Base-by-base conservation (phyloP, 768 basidiomycete species). In the Russula abietina region DNA sequence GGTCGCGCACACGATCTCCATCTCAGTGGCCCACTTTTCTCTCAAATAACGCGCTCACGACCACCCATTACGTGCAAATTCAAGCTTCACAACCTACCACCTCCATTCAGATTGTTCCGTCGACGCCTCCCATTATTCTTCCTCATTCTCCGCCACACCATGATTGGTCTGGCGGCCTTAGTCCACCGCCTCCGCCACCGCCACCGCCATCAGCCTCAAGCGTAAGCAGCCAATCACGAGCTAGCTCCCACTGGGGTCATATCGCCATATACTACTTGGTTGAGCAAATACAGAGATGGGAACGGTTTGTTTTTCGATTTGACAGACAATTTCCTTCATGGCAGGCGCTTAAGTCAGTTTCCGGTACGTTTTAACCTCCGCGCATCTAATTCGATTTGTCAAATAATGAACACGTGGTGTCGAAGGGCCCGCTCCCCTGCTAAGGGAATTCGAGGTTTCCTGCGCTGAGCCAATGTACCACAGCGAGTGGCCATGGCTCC, bases 281-380 rank as follows among this genome's bases (percentile, higher is more conserved):
- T 2, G 83, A 88, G 67, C 87, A 90, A 71, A 91, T 91, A 84
- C 83, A 84, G 66, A 81, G 89, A 32, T 92, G 89, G 89, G 80
- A 88, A 70, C 79, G 89, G 26, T 92, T 92, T 68, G 80, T 91
- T 12, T 91, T 92, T 69, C 77, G 86, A 46, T 91, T 89, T 67
- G 88, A 90, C 69, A 86, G 83, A 71, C 85, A 86, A 38, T 91
- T 91, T 72, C 74, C 83, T 19, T 89, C 88, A 4, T 81, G 90
- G 75, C 77, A 78, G 61, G 88, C 90, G 9, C 78, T 92, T 65
- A 87, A 87, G 71, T 82, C 84, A 19, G 84, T 91, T 68, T 80
- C 79, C 56, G 88, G 89, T 89, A 64, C 52, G 82, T 74, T 41
- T 54, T 48, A 16, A 46, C 48, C 32, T 50, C 36, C 36, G 12